phyloP scores from a whole-genome alignment of 768 basidiomycete species.

The Suillus sp. region DNA sequence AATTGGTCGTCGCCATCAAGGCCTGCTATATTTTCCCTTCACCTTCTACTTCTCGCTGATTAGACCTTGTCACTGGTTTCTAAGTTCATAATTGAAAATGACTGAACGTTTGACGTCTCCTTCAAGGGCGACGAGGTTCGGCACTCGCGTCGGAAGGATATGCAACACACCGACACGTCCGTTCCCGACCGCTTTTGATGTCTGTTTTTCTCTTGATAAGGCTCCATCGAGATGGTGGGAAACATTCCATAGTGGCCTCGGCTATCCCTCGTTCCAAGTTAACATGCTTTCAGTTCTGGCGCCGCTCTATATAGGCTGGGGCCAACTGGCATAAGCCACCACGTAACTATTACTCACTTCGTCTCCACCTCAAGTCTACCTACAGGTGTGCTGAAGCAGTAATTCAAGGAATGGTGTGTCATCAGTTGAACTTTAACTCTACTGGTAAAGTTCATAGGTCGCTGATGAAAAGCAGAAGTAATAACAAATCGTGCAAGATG shows the following conservation, averaged over 20 bases:
- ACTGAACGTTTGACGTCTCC: background rate
- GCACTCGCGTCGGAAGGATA: background rate
- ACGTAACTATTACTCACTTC: too few relatives aligned
- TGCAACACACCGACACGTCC: background rate
- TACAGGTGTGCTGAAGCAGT: background rate
- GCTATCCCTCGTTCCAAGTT: background rate
- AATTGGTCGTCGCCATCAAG: background rate
- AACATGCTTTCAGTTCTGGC: background rate
- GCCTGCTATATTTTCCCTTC: background rate
- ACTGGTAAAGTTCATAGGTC: background rate
- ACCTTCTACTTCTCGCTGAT: background rate
- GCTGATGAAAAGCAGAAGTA: background rate
- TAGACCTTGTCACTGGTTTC: background rate
- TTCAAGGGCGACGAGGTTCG: background rate
- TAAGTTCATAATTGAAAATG: background rate
- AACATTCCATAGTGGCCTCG: background rate
- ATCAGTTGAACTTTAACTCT: background rate
- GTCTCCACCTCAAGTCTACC: background rate
- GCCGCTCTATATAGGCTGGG: too few relatives aligned
- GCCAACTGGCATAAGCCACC: too few relatives aligned
- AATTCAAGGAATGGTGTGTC: background rate
- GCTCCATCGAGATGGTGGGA: background rate
- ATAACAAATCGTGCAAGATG: background rate
- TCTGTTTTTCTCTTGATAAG: background rate
- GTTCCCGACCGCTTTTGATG: background rate